phyloP scores from a whole-genome alignment of 768 basidiomycete species.

The Mycena rosella region DNA sequence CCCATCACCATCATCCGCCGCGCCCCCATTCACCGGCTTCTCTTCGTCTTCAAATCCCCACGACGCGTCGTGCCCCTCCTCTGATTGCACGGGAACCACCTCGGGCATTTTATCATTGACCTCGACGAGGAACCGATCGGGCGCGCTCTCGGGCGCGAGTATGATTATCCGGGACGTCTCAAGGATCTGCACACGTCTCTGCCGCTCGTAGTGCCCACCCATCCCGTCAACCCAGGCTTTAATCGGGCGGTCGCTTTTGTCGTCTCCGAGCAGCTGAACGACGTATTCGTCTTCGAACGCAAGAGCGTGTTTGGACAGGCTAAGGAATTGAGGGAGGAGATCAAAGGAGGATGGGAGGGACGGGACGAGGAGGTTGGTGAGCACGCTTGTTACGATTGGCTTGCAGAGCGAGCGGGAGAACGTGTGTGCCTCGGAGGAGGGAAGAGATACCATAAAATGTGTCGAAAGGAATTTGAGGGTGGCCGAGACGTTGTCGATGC shows the following conservation, averaged over 20 bases:
- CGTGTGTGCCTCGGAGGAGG: conserved; percentile 54
- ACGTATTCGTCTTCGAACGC: conserved; percentile 74
- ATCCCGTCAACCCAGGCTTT: conserved; percentile 78
- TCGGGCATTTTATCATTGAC: conserved; percentile 47
- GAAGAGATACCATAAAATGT: conserved; percentile 69
- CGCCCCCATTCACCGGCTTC: conserved; percentile 44
- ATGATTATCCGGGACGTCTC: conserved; percentile 72
- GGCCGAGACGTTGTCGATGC: conserved; percentile 67
- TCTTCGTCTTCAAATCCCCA: conserved; percentile 70
- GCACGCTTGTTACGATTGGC: conserved; percentile 69
- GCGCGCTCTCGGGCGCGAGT: conserved; percentile 53
- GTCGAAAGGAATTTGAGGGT: conserved; percentile 74
- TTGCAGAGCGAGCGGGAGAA: conserved; percentile 73
- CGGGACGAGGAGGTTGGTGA: conserved; percentile 76
- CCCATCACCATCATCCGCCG: conserved; percentile 55
- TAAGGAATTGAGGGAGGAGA: conserved; percentile 72
- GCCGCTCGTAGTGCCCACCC: conserved; percentile 82
- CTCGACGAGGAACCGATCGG: conserved; percentile 58
- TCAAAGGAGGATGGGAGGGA: conserved; percentile 76
- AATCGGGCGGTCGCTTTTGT: conserved; percentile 64
- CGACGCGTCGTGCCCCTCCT: conserved; percentile 52
- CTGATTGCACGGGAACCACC: conserved; percentile 48
- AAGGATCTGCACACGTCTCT: conserved; percentile 75
- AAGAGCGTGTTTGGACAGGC: conserved; percentile 68
- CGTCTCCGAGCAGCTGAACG: conserved; percentile 62